Evolutionary conservation across 768 basidiomycete species (phyloP), one percentile per base, ranked within the genome.

Genomic region (Hydnomerulius pinastri): DNA sequence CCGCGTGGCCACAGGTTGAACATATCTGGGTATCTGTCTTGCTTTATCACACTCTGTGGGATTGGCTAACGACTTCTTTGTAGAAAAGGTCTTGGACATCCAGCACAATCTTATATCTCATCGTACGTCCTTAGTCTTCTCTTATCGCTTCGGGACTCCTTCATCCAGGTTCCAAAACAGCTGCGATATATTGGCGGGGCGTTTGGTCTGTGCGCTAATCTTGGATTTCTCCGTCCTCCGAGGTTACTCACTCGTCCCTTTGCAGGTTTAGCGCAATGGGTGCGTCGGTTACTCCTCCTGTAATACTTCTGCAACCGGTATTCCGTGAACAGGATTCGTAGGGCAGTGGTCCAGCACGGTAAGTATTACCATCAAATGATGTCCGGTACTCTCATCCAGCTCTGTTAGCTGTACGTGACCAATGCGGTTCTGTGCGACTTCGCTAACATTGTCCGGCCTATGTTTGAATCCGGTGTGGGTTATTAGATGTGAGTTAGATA

Each of bases 381-480:
- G 5, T 5, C 13, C 6, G 5, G 11, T 21, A 18, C 20, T 12
- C 20, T 21, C 38, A 39, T 23, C 17, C 6, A 32, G 21, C 15
- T 39, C 12, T n/a, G 15, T 28, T 43, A 49, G 48, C 25, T 49
- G 48, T 49, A 45, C 25, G 45, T 36, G 29, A 15, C n/a, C n/a
- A 18, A 25, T 25, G 6, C n/a, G 10, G 45, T 21, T n/a, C 1
- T 17, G 15, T 4, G 4, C 4, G 13, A 20, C 32, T n/a, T 23
- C 20, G 9, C 32, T 46, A 17, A 35, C 9, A 12, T 4, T 2
- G 15, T n/a, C 11, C 30, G 9, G 15, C 15, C 4, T 11, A 15
- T 9, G 12, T 27, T n/a, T 4, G 13, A 20, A 17, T n/a, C 18
- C 11, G n/a, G 21, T 25, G n/a, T 8, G n/a, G 17, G 25, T n/a